Evolutionary conservation across 768 basidiomycete genomes (phyloP), one percentile per base, ranked within the genome.

Genomic region (Serendipita sp.): DNA sequence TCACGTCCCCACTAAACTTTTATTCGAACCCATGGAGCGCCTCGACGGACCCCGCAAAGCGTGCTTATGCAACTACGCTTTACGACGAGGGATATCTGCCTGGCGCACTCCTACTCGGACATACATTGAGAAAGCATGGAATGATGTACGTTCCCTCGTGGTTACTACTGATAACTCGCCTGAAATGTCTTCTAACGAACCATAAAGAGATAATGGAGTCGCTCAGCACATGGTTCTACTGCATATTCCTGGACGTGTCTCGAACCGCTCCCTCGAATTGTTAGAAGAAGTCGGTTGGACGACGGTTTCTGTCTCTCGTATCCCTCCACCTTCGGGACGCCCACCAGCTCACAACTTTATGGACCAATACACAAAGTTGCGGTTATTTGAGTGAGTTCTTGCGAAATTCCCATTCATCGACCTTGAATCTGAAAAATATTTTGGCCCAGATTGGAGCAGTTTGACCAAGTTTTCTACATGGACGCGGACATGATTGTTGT

Each of bases 351-450:
- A 28, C 11, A 64, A 64, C 63, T 64, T 61, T 42, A 43, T 42
- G 42, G 63, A 64, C n/a, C 61, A 62, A 42, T 64, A 64, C 33
- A 64, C 63, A 9, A 64, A 64, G 58, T 41, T 64, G 24, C 33
- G 56, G 7, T 56, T 64, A 5, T 64, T 64, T 38, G 63, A 64
- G 63, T 48, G 17, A 48, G 45, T 48, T 9, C 45, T 20, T 9
- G 7, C n/a, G 20, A 20, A 42, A 20, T 11, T 11, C 34, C 17
- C n/a, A 2, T n/a, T 22, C 30, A 41, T 60, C 7, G 2, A 31
- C 34, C 1, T 14, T 60, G 5, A 7, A 7, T 17, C 28, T 3
- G 11, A 7, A 2, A 17, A 1, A 41, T 42, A 7, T 28, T 28
- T 3, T 9, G 7, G 45, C 5, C 5, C 45, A 48, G 45, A 28